Evolutionary conservation across 108 stramenopile genomes (phyloP), one percentile per base, ranked within the genome.

Genomic region (Seminavis robusta): DNA sequence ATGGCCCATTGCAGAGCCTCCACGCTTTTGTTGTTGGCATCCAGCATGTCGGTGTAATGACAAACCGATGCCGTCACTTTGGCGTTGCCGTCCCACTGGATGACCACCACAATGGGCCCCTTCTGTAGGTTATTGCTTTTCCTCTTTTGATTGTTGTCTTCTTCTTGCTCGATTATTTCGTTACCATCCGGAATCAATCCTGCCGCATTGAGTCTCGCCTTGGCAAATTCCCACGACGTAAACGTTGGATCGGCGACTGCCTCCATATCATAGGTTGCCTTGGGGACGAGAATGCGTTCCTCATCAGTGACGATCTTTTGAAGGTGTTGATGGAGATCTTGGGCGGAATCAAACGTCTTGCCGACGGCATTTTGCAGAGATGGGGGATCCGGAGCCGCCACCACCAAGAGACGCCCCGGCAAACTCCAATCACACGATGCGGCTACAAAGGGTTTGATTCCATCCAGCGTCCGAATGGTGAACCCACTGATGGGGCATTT

Each of bases 191-290:
- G 19, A 7, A 44, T 6, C 6, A 44, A 5, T 15, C 43, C 43
- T 20, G 10, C 43, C 21, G 43, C 17, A 11, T 20, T 20, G 6
- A 44, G 43, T 7, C 43, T 16, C 17, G 43, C 43, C 6, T 6
- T 11, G 5, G 43, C 21, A 20, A 44, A 44, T 20, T 44, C 43
- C 43, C 43, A 15, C 17, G 43, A n/a, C n/a, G 43, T 20, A 44
- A 44, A 44, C 5, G 43, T 16, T 5, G 43, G 43, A 44, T 44
- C 43, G 15, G 43, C 43, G 21, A 44, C 43, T 6, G 43, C 43
- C 21, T 11, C 43, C n/a, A 44, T 7, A 6, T 44, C 43, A n/a
- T 44, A 44, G 10, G 43, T 44, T 20, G 43, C 43, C 9, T n/a
- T n/a, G n/a, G n/a, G n/a, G n/a, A n/a, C n/a, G n/a, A n/a, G n/a